Evolutionary conservation across 2,329 filamentous ascomycete genomes (phyloP).

Genomic region (Chaetomiaceae sp.): DNA sequence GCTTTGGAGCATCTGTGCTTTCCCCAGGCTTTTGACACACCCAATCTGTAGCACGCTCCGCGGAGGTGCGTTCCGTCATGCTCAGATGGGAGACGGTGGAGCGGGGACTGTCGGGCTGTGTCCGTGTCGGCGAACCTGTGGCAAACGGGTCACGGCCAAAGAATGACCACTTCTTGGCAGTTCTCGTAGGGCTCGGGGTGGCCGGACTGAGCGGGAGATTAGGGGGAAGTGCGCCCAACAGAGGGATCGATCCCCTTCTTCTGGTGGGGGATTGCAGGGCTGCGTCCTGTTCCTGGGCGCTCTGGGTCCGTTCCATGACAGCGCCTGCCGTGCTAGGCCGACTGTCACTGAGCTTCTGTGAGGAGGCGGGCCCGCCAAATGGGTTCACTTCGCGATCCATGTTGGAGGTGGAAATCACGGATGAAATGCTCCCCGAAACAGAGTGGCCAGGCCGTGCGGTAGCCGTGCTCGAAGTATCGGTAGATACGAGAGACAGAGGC

Average conservation of each 20-base stretch:
- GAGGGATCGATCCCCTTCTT: slow-evolving; percentile 57
- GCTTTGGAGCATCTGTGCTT: slow-evolving; percentile 26
- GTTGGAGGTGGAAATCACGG: slow-evolving; percentile 60
- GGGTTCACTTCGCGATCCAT: slow-evolving; percentile 38
- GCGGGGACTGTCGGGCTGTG: slow-evolving; percentile 44
- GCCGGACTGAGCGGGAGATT: slow-evolving; percentile 33
- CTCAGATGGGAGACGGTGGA: slow-evolving; percentile 39
- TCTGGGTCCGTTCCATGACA: slow-evolving; percentile 54
- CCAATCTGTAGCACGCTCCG: slow-evolving; percentile 36
- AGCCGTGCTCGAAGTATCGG: slow-evolving; percentile 73
- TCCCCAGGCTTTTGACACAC: slow-evolving; percentile 24
- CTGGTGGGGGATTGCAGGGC: slow-evolving; percentile 39
- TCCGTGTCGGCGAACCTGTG: slow-evolving; percentile 43
- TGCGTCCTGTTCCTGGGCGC: slow-evolving; percentile 32
- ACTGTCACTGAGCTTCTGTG: slow-evolving; percentile 42
- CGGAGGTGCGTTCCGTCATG: slow-evolving; percentile 31
- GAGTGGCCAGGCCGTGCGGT: slow-evolving; percentile 68
- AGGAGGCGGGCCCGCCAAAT: slow-evolving; percentile 37
- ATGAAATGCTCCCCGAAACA: slow-evolving; percentile 75
- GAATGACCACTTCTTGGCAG: slow-evolving; percentile 58
- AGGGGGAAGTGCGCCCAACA: slow-evolving; percentile 43
- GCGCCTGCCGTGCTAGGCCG: slow-evolving; percentile 68
- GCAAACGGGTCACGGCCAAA: slow-evolving; percentile 56
- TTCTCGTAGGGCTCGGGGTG: slow-evolving; percentile 47
- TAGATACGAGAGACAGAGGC: slow-evolving; percentile 78